Conservation (phyloP, 169 alveolate species). For the Eimeria brunetti region DNA sequence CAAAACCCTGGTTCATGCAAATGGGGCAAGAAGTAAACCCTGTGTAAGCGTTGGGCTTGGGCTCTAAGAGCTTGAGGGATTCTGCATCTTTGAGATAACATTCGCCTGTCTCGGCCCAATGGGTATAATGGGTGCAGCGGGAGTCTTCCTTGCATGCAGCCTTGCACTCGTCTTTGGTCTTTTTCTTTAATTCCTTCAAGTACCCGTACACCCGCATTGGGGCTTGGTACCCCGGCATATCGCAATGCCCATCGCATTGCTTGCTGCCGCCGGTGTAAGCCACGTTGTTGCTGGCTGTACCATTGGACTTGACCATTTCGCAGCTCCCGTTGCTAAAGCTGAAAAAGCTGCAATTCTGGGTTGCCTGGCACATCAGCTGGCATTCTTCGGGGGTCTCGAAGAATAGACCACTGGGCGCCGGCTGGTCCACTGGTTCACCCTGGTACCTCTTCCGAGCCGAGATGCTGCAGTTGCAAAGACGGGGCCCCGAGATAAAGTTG, state of each 20-base stretch:
- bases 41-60: not conserved
- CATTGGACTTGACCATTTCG: not conserved
- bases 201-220: not conserved
- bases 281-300: not conserved
- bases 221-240: not conserved
- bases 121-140: not conserved
- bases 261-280: not conserved
- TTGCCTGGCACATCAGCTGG: conserved; percentile 36
- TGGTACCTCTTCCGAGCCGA: not conserved
- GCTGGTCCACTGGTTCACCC: not conserved
- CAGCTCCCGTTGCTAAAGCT: no score
- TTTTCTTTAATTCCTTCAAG: not conserved
- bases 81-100: not conserved
- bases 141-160: not conserved
- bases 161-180: not conserved
- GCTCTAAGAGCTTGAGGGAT: not conserved
- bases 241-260: not conserved
- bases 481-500: conserved; percentile 19
- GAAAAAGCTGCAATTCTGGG: not conserved
- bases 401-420: not conserved
- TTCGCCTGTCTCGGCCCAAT: not conserved
- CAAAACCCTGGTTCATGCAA: not conserved
- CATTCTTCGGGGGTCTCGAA: not conserved
- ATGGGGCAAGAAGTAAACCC: not conserved
- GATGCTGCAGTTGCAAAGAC: not conserved